These are phyloP conservation scores for Phytophthora citrophthora DNA, from an alignment of 352 stramenopile genomes.

Conservation along the genomic window DNA sequence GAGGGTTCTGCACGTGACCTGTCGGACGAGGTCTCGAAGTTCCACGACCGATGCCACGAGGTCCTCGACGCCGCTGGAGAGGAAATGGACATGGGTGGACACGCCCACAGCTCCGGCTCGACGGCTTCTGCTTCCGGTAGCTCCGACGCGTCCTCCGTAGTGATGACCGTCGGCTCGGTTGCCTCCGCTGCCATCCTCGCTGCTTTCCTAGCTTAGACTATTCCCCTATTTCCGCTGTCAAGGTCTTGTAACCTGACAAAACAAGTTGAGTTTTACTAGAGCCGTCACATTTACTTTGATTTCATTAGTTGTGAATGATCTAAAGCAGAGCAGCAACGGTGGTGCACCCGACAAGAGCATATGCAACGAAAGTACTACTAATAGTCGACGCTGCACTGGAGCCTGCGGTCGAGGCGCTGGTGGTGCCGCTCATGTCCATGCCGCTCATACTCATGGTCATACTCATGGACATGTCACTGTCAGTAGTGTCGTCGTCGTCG, in stretches of 20 bases:
- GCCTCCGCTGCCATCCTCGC: conserved; percentile 19
- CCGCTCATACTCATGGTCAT: conserved; percentile 30
- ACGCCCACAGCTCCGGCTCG: conserved; percentile 12
- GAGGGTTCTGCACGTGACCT: conserved; percentile 49
- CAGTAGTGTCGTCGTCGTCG: conserved; percentile 25
- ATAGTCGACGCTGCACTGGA: conserved; percentile 26
- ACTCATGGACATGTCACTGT: conserved; percentile 36
- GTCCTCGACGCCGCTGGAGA: conserved; percentile 15
- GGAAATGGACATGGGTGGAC: conserved; percentile 32
- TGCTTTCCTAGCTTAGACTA: conserved; percentile 28
- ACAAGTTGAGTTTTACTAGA: conserved; percentile 8
- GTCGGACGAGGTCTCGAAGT: conserved; percentile 36
- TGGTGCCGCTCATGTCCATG: conserved; percentile 32
- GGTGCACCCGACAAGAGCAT: conserved; percentile 8
- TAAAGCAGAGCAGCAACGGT: conserved; percentile 18
- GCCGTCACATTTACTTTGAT: background rate
- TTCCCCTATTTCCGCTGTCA: conserved; percentile 1
- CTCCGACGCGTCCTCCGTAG: conserved; percentile 17
- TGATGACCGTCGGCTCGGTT: conserved; percentile 21
- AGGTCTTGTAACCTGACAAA: background rate
- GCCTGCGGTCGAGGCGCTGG: conserved; percentile 11
- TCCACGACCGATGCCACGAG: conserved; percentile 67
- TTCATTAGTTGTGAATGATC: background rate
- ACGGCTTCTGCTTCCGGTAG: conserved; percentile 8
- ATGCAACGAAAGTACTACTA: conserved; percentile 4